Conservation (phyloP, 495 filamentous ascomycete species). For the Apodospora peruviana region DNA sequence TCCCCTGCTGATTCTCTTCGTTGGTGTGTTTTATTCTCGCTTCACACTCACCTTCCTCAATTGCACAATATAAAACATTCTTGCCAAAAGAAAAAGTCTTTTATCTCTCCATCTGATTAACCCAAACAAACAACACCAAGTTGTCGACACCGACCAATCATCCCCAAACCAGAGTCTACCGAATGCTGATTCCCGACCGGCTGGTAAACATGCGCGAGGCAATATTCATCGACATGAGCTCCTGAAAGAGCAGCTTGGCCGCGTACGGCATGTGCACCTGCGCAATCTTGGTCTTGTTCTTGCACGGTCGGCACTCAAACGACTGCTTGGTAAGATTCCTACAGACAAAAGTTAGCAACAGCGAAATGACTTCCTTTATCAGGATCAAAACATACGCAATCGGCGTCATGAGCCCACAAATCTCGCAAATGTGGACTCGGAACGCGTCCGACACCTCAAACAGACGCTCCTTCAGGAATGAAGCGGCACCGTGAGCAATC, state of each 20-base stretch:
- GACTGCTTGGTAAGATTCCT: constrained; percentile 93
- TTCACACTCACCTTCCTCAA: too few relatives aligned
- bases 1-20: too few relatives aligned
- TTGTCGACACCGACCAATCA: too few relatives aligned
- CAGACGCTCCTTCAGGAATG: constrained; percentile 94
- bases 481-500: constrained; percentile 95
- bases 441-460: constrained; percentile 99
- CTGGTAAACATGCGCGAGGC: constrained; percentile 94
- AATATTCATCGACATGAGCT: constrained; percentile 97
- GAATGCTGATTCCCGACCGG: constrained; percentile 64
- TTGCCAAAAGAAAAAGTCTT: too few relatives aligned
- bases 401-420: constrained; percentile 97
- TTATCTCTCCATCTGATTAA: background rate
- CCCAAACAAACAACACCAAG: background rate
- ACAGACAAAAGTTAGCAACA: background rate
- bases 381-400: constrained; percentile 74
- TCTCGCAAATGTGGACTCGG: constrained; percentile 96
- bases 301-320: constrained; percentile 94
- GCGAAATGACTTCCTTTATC: too few relatives aligned
- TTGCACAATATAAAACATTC: too few relatives aligned
- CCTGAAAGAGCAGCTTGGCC: constrained; percentile 97
- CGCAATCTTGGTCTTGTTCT: constrained; percentile 96
- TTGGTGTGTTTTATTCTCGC: too few relatives aligned
- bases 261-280: constrained; percentile 97
- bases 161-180: too few relatives aligned